Percentiles rank a stretch among this genome's conserved stretches.
These are phyloP conservation scores for Prunus persica DNA, from an alignment of 306 rosid species.

Conservation along the genomic window Prunus_persica_NCBIv2 NC_034015.1:9799501-9800000, in stretches of 20 bases:
- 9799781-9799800: not conserved
- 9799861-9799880: not conserved
- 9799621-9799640: not conserved
- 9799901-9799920: not conserved
- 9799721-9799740: not conserved
- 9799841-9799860: not conserved
- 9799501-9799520: constrained; percentile 88
- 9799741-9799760: not conserved
- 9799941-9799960: not conserved
- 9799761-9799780: not conserved
- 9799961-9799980: not conserved
- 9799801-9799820: not conserved
- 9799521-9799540: not conserved
- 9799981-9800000: constrained; percentile 89
- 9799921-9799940: not conserved
- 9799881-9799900: not conserved
- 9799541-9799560: not conserved
- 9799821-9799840: not conserved
- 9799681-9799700: not conserved
- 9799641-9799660: not conserved
- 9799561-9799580: not conserved
- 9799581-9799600: not conserved
- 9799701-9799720: not conserved
- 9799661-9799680: not conserved
- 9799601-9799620: not conserved